These are phyloP conservation scores for Polymyxa betae DNA, from an alignment of 208 protist species.

Conservation along the genomic window DNA sequence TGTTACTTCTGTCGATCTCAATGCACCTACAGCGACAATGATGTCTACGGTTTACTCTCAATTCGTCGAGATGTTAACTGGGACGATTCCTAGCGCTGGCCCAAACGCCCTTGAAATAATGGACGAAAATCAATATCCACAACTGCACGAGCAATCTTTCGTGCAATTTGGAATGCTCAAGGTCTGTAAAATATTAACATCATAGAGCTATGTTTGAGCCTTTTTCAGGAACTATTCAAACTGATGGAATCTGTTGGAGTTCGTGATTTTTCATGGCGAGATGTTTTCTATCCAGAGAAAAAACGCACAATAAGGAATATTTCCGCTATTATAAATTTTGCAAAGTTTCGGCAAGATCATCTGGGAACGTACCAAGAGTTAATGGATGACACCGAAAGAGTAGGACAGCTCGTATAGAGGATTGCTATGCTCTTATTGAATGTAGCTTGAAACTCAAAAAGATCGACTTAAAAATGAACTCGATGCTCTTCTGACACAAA, in stretches of 20 bases:
- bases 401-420: background rate
- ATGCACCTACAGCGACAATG: conserved; percentile 37
- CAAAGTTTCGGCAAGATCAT: conserved; percentile 54
- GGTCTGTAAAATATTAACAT: background rate
- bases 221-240: background rate
- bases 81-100: too few relatives aligned
- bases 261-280: conserved; percentile 54
- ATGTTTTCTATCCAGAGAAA: conserved; percentile 53
- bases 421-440: background rate
- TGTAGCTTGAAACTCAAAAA: background rate
- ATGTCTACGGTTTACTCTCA: conserved; percentile 52
- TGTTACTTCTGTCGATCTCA: conserved; percentile 19
- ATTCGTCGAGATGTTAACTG: conserved; percentile 58
- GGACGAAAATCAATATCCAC: conserved; percentile 44
- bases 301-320: conserved; percentile 51
- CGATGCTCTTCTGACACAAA: background rate
- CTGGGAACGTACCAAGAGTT: conserved; percentile 24
- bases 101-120: background rate
- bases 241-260: conserved; percentile 34
- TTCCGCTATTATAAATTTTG: conserved; percentile 60
- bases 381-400: background rate
- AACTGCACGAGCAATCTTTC: conserved; percentile 63
- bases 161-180: background rate
- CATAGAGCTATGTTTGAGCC: background rate
- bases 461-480: background rate